phyloP scores from a whole-genome alignment of 2,329 filamentous ascomycete species.

The Fusarium heterosporum region DNA sequence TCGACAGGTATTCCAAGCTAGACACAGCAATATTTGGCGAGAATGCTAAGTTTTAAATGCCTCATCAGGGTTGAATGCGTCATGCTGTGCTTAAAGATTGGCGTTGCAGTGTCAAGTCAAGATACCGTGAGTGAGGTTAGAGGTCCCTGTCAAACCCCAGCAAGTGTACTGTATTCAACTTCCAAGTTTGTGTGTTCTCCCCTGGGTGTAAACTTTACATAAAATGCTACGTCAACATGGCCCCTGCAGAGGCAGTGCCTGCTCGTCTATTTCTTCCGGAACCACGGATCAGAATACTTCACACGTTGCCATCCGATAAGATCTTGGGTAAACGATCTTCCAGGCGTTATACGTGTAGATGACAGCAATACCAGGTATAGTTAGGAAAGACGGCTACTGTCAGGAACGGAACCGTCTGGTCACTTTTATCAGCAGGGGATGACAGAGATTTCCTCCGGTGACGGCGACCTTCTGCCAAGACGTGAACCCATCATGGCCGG shows the following conservation, averaged over 20 bases:
- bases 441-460: background rate
- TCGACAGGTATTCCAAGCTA: slow-evolving; percentile 9
- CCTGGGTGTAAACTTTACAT: background rate
- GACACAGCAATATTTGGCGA: background rate
- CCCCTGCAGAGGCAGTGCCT: background rate
- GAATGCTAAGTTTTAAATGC: slow-evolving; percentile 4
- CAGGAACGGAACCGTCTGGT: too few species aligned
- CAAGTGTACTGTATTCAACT: background rate
- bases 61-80: background rate
- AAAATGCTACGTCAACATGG: background rate
- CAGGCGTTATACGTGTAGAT: background rate
- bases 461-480: slow-evolving; percentile 5
- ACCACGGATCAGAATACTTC: slow-evolving; percentile 7
- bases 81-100: background rate
- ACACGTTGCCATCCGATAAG: slow-evolving; percentile 17
- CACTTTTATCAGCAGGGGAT: too few species aligned
- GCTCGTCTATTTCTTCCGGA: background rate
- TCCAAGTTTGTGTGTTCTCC: background rate
- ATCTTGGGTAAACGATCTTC: slow-evolving; percentile 18
- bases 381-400: background rate
- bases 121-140: too few species aligned
- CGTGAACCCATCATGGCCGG: background rate
- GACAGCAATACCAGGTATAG: background rate
- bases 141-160: background rate
- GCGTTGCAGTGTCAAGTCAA: too few species aligned